These are phyloP conservation scores for Phytophthora agathidicida DNA, from an alignment of 352 stramenopile species.

Conservation along the genomic window DNA sequence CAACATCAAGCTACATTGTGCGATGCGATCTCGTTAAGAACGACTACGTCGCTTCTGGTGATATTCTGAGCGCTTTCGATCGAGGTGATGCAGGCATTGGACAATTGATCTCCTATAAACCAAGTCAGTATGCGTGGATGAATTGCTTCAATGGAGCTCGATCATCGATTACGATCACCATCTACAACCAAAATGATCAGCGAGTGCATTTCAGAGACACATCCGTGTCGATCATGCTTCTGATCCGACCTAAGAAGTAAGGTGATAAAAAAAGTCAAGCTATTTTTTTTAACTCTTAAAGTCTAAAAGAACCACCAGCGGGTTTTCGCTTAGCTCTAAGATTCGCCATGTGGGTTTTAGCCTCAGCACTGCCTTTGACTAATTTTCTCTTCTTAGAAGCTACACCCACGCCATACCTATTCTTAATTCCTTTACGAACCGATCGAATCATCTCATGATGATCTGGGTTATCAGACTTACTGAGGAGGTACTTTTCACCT, in stretches of 20 bases:
- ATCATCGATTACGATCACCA: slow-evolving; percentile 12
- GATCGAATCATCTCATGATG: not conserved
- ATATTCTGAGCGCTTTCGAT: too few species aligned
- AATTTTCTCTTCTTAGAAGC: slow-evolving; percentile 4
- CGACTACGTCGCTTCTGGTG: slow-evolving; percentile 13
- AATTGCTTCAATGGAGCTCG: slow-evolving; percentile 11
- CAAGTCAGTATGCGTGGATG: slow-evolving; percentile 27
- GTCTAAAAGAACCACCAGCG: slow-evolving; percentile 1
- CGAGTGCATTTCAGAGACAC: not conserved
- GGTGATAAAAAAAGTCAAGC: slow-evolving; percentile 5
- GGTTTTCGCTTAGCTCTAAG: not conserved
- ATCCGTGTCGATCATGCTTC: too few species aligned
- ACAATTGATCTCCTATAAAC: slow-evolving; percentile 19
- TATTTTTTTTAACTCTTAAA: slow-evolving; percentile 2
- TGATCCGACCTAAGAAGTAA: not conserved
- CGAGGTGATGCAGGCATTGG: not conserved
- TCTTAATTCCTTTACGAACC: not conserved
- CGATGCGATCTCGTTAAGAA: slow-evolving; percentile 30
- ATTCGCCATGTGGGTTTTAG: slow-evolving; percentile 13
- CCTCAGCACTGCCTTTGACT: slow-evolving; percentile 1
- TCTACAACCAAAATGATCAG: slow-evolving; percentile 11
- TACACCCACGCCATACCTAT: slow-evolving; percentile 15
- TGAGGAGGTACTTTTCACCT: slow-evolving; percentile 13
- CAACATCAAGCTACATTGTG: slow-evolving; percentile 21
- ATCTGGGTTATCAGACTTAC: too few species aligned